Evolutionary conservation across 768 basidiomycete genomes (phyloP).

Genomic region (Boletus sensibilis): DNA sequence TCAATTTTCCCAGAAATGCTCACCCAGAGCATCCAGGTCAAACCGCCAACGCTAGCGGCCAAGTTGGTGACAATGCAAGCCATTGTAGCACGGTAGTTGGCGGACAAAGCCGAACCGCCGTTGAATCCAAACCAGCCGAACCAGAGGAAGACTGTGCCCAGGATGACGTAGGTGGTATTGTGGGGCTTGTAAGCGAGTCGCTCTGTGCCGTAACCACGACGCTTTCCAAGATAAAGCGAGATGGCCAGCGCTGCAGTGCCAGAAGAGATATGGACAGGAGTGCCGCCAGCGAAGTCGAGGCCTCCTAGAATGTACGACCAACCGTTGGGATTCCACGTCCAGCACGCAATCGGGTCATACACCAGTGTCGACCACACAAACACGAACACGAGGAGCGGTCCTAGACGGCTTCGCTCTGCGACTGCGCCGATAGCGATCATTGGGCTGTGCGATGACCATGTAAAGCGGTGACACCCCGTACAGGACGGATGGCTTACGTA

Average conservation of each 20-base stretch:
- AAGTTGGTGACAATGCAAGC: slow-evolving; percentile 95
- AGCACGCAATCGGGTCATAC: slow-evolving; percentile 93
- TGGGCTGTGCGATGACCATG: slow-evolving; percentile 46
- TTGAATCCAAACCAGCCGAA: slow-evolving; percentile 97
- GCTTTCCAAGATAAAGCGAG: slow-evolving; percentile 87
- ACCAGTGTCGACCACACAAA: slow-evolving; percentile 88
- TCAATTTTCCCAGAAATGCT: slow-evolving; percentile 8
- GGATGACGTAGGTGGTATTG: slow-evolving; percentile 87
- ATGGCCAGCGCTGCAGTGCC: slow-evolving; percentile 91
- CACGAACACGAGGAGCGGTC: slow-evolving; percentile 85
- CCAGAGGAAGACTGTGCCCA: slow-evolving; percentile 95
- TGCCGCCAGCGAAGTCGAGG: slow-evolving; percentile 93
- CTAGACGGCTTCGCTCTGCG: slow-evolving; percentile 83
- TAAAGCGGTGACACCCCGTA: neutral
- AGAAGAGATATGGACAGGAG: slow-evolving; percentile 94
- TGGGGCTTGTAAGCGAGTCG: slow-evolving; percentile 91
- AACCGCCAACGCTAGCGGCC: slow-evolving; percentile 82
- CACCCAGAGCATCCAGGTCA: slow-evolving; percentile 93
- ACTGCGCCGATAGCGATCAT: slow-evolving; percentile 91
- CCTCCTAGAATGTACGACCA: slow-evolving; percentile 79
- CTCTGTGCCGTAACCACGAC: slow-evolving; percentile 89
- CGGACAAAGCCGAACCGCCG: slow-evolving; percentile 86
- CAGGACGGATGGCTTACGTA: slow-evolving; percentile 51
- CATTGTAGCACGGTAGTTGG: slow-evolving; percentile 82
- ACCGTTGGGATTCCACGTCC: slow-evolving; percentile 88